These are phyloP conservation scores for Didymella lethalis DNA, from an alignment of 2,329 filamentous ascomycete species.

Conservation along the genomic window DNA sequence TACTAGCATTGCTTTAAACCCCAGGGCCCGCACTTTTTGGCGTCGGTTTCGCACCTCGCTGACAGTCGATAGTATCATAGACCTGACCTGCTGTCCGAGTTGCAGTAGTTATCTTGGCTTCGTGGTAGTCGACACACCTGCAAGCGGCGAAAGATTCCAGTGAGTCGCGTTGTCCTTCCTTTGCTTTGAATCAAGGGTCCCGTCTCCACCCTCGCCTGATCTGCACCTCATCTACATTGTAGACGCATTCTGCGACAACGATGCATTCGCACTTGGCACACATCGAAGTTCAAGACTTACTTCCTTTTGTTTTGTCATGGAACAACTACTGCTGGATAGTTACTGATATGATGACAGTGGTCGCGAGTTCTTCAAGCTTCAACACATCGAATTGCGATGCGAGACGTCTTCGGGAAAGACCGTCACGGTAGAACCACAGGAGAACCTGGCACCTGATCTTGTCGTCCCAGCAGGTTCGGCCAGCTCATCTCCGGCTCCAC, in stretches of 20 bases:
- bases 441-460: constrained; percentile 33
- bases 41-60: constrained; percentile 12
- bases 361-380: constrained; percentile 52
- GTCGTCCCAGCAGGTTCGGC: constrained; percentile 30
- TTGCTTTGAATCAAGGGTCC: background rate
- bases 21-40: constrained; percentile 18
- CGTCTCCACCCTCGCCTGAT: background rate
- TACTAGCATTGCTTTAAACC: constrained; percentile 50
- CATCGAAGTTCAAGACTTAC: background rate
- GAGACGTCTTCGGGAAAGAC: constrained; percentile 34
- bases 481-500: constrained; percentile 27
- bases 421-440: constrained; percentile 39
- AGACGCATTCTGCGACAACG: background rate
- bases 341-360: constrained; percentile 32
- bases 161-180: constrained; percentile 35
- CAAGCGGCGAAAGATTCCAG: constrained; percentile 41
- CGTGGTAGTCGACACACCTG: constrained; percentile 39
- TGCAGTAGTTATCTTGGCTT: constrained; percentile 34
- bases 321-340: background rate
- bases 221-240: background rate
- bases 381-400: constrained; percentile 50
- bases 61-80: constrained; percentile 16
- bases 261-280: background rate
- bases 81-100: constrained; percentile 16
- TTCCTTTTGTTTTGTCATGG: background rate